Base-by-base conservation (phyloP, 2,329 filamentous ascomycete genomes). In the Parastagonospora nodorum region DNA sequence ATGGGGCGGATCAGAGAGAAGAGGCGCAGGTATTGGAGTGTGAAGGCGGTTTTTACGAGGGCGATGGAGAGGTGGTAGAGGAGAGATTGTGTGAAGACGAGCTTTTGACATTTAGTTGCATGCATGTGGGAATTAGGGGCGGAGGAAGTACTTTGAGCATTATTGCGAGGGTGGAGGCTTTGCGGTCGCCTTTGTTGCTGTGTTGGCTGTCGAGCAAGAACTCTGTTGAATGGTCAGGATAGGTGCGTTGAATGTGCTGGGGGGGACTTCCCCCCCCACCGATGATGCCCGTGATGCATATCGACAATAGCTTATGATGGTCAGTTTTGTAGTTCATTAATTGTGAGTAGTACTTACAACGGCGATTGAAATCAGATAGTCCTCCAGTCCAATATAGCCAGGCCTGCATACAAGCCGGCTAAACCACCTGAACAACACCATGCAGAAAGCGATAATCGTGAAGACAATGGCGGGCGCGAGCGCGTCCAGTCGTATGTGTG, bases 61-160 rank as follows among this genome's bases (percentile, higher is more conserved):
- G 72, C 71, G 42, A 66, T 63, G 7, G 61, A 51, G 27, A 66
- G 48, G n/a, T 69, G 66, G 51, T 70, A 74, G 46, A 71, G 42
- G 24, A 69, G 55, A 12, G 61, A 66, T 35, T 68, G 63, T 8
- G 62, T 57, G 43, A 69, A 66, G 14, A 72, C 50, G 42, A 73
- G 61, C 69, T 73, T 10, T 7, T 43, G 15, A 7, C 2, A 14
- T 19, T 10, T 15, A 16, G 33, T 4, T 14, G 33, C 8, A 5
- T 11, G 4, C 15, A 39, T 14, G 9, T 3, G 7, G 37, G 14
- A 27, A 5, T 5, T 36, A 15, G n/a, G 14, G 4, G 11, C 2
- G 10, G 14, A 31, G 19, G n/a, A 24, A 35, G 11, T 24, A 64
- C 67, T 43, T 62, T 64, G 15, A 64, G 48, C 52, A 64, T 63